Evolutionary conservation across 208 protist species (phyloP).

Genomic region (Trypanosomatidae sp.): DNA sequence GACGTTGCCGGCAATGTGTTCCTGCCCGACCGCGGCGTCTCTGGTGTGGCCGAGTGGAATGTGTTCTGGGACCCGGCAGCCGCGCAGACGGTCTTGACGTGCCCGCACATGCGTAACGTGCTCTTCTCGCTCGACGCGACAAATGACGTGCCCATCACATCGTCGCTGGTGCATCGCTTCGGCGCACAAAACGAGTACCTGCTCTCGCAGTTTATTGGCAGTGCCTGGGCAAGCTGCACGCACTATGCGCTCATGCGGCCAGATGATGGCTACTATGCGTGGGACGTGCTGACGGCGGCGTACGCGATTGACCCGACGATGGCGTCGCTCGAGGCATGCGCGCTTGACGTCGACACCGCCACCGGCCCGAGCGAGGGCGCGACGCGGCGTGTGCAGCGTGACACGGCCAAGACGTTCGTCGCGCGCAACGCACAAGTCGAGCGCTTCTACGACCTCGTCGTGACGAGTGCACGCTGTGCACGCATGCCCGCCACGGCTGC

Average conservation of each 20-base stretch:
- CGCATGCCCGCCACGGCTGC: no score
- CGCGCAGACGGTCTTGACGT: slow-evolving; percentile 53
- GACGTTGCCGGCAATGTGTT: slow-evolving; percentile 80
- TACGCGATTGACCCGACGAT: slow-evolving; percentile 48
- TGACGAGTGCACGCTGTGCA: slow-evolving; percentile 21
- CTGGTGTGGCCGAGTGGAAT: slow-evolving; percentile 84
- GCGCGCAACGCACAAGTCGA: slow-evolving; percentile 40
- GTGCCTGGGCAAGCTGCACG: slow-evolving; percentile 68
- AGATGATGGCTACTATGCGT: slow-evolving; percentile 75
- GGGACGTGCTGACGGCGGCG: slow-evolving; percentile 80
- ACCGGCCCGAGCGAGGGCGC: slow-evolving; percentile 33
- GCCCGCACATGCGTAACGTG: slow-evolving; percentile 24
- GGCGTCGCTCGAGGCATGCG: slow-evolving; percentile 25
- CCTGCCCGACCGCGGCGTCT: slow-evolving; percentile 36
- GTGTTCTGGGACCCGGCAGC: slow-evolving; percentile 81
- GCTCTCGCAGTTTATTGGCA: slow-evolving; percentile 76
- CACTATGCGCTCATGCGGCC: slow-evolving; percentile 46
- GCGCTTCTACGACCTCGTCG: slow-evolving; percentile 49
- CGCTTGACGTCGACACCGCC: slow-evolving; percentile 37
- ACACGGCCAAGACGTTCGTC: slow-evolving; percentile 12
- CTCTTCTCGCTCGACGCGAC: slow-evolving; percentile 81
- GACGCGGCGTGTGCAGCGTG: slow-evolving; percentile 10
- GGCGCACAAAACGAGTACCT: slow-evolving; percentile 66
- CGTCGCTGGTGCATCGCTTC: slow-evolving; percentile 47
- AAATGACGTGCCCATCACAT: slow-evolving; percentile 71